Base-by-base conservation (phyloP, 2,329 filamentous ascomycete genomes). In the Botrytis aclada region DNA sequence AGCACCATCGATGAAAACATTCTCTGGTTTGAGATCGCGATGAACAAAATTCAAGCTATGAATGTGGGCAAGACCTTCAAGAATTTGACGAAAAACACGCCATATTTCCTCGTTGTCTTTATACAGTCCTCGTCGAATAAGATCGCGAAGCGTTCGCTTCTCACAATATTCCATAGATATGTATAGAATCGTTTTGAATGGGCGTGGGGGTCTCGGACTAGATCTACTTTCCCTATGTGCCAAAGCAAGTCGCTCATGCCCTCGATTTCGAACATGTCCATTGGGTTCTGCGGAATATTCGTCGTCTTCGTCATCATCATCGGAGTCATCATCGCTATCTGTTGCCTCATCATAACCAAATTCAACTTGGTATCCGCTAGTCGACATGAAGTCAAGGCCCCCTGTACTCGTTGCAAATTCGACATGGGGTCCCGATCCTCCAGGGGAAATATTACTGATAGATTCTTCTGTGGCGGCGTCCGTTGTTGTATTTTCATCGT, bases 151-250 rank as follows among this genome's bases (percentile, higher is more conserved):
- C 0, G 96, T 98, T 64, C 78, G 74, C 80, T 95, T 96, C 81
- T 98, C 95, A 80, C 96, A 99, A 77, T 98, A 97, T 81, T 99
- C 96, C 96, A 99, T 99, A 74, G 97, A 96, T 72, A 99, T 98
- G 81, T 98, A 99, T 60, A 99, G 86, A 10, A 95, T 91, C 0
- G 92, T 95, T 70, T 88, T 88, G 74, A 88, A 87, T 6, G 88
- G 83, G 61, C 87, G 85, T 72, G 87, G 85, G 32, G 84, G 83
- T 71, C 77, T 78, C 43, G 77, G 78, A 67, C 76, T 75, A 37
- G 79, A 80, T 70, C 77, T 79, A 34, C 73, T 79, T 71, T 79
- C 75, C 43, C 75, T 78, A 37, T 77, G 54, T 63, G 75, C 77
- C 37, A 79, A 69, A 64, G 75, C 71, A 65, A 70, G 75, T 16